Conservation (phyloP, 2,329 filamentous ascomycete genomes). For the Bretziella fagacearum region DNA sequence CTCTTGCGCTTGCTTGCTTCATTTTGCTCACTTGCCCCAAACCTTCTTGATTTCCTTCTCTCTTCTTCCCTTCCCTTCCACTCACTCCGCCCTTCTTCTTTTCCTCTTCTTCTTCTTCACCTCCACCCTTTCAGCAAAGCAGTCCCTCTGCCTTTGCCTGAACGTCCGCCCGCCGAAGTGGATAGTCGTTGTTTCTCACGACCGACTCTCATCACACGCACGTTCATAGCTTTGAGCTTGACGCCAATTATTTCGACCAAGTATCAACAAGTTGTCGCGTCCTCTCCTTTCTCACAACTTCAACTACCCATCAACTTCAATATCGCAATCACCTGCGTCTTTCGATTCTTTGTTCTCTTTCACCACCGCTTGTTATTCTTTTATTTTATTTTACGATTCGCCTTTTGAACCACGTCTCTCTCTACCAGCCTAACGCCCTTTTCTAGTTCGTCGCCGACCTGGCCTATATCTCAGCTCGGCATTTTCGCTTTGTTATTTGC, state of each 20-base stretch:
- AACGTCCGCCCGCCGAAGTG: slow-evolving; percentile 4
- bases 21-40: slow-evolving; percentile 7
- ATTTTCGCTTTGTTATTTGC: not conserved
- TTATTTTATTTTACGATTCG: not conserved
- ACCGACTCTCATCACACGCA: slow-evolving; percentile 12
- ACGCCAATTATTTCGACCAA: not conserved
- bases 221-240: not conserved
- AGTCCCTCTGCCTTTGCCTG: slow-evolving; percentile 4
- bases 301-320: not conserved
- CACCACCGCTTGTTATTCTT: not conserved
- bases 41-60: slow-evolving; percentile 9
- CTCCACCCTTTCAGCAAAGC: slow-evolving; percentile 3
- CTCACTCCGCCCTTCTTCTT: slow-evolving; percentile 14
- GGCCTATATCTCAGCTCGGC: not conserved
- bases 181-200: slow-evolving; percentile 12
- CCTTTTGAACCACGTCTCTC: not conserved
- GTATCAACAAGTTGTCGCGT: slow-evolving; percentile 1
- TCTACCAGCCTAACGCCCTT: not conserved
- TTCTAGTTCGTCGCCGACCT: not conserved
- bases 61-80: slow-evolving; percentile 10
- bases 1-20: slow-evolving; percentile 16
- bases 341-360: too few species aligned
- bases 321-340: too few species aligned
- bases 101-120: slow-evolving; percentile 12
- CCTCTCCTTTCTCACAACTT: slow-evolving; percentile 11